Base-by-base conservation (phyloP, 352 stramenopile species). In the Pythium dissotocum region DNA sequence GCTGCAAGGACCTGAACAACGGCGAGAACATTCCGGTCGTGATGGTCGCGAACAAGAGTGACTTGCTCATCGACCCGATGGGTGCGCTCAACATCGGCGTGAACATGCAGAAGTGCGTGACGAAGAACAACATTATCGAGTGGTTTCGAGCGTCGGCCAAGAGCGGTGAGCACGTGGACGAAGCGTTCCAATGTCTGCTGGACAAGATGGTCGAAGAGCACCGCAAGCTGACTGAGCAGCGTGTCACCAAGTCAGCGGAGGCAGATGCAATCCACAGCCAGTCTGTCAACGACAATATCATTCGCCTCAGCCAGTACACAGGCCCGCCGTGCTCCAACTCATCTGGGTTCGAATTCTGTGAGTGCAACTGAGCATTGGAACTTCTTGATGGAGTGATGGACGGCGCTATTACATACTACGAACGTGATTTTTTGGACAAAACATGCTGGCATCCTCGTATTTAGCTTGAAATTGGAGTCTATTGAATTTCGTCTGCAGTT, bases 31-130 rank as follows among this genome's bases (percentile, higher is more conserved):
- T 97, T 24, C 89, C 89, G 0, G 87, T 96, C 1, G 80, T 94
- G 10, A 77, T 97, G 70, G 72, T 96, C 8, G 88, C 87, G 7
- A 97, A 97, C 73, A 96, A 97, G 72, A 90, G 86, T 58, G 89
- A 97, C 54, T 68, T 96, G 64, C 66, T 97, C 16, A 63, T 71
- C 0, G 83, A 97, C 56, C 78, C 87, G 0, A 71, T 90, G 58
- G 69, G 80, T 13, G 88, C 87, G 18, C 67, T 95, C 3, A 76
- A 91, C 52, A 78, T 90, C 8, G 88, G 88, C 24, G 85, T 91
- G 0, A 91, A 82, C 26, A 94, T 96, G 85, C 86, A 94, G 59
- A 94, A 95, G 61, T 94, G 87, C 51, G 83, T 93, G 12, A 74
- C 74, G 32, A 75, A 77, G 54, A 91, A 88, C 64, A 77, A 81